Evolutionary conservation across 768 basidiomycete genomes (phyloP).

Genomic region (Cyclocybe cylindracea): DNA sequence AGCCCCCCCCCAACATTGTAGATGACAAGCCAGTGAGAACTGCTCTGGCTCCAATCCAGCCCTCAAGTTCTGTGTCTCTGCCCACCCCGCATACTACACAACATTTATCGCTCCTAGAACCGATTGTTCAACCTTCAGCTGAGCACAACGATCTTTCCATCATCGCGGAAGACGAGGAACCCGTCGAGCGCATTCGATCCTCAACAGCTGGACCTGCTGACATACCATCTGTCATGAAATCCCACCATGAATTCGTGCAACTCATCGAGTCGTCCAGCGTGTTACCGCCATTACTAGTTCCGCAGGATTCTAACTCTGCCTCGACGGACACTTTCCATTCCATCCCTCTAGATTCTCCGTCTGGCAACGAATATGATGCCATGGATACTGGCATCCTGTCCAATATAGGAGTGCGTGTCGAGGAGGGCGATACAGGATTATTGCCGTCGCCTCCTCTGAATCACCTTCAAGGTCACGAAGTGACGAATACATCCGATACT

Average conservation of each 20-base stretch:
- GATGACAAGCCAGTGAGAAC: not conserved
- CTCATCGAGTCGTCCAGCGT: not conserved
- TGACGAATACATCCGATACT: constrained; percentile 11
- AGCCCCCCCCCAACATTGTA: too few species aligned
- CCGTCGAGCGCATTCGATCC: constrained; percentile 38
- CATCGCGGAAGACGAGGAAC: constrained; percentile 73
- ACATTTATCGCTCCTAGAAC: not conserved
- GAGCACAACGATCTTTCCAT: constrained; percentile 58
- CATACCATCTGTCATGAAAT: not conserved
- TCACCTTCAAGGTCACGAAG: constrained; percentile 7
- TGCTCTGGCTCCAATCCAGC: not conserved
- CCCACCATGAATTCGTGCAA: not conserved
- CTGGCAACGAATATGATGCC: not conserved
- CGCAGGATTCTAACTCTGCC: not conserved
- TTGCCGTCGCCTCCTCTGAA: not conserved
- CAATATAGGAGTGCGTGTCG: not conserved
- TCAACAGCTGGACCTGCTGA: constrained; percentile 17
- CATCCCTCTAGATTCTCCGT: constrained; percentile 38
- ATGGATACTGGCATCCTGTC: too few species aligned
- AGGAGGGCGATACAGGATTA: not conserved
- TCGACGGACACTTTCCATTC: constrained; percentile 38
- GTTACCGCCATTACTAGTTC: not conserved
- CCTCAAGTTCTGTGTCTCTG: not conserved
- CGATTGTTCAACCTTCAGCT: constrained; percentile 1
- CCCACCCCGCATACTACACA: not conserved